Evolutionary conservation across 208 protist genomes (phyloP), one percentile per base, ranked within the genome.

Genomic region (Tritrichomonas foetus): DNA sequence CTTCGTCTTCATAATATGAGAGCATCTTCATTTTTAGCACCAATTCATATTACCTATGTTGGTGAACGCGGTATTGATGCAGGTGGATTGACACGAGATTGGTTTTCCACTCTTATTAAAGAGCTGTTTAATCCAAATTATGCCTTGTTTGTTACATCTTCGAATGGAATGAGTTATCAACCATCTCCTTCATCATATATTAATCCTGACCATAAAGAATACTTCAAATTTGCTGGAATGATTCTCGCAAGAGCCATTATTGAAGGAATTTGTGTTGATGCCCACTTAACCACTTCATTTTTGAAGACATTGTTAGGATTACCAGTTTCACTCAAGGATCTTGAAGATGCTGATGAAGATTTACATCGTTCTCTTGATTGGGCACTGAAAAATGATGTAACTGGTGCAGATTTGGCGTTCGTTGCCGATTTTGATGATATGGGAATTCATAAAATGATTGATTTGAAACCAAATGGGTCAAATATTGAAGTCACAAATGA

Each of bases 241-340:
- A 94, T 97, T 9, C 94, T 97, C 49, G 97, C 95, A 25, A 96
- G 96, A 92, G 96, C 96, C 44, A 96, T 98, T 25, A 96, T 97
- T 33, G 96, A 99, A 95, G 96, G 97, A 66, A 96, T 98, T 8
- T 95, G 98, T 84, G 96, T 99, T n/a, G 98, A 99, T 93, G 97
- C 98, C 30, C 97, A 99, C 96, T 99, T 99, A 94, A 99, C 98
- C 3, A 97, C 97, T 16, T 95, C 97, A 27, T 98, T 99, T 94
- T 99, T 99, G 95, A 99, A 99, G 89, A 98, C 99, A 97, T 98
- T 99, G 94, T 97, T 99, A 41, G 97, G 98, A 92, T 94, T 98
- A 64, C 96, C 97, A 53, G 96, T 96, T 2, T 95, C 97, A 36
- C 98, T 98, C 92, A 93, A 95, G 27, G 98, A 99, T 96, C 95